Evolutionary conservation across 2,329 filamentous ascomycete species (phyloP).

Genomic region (Herpotrichia juniperi): DNA sequence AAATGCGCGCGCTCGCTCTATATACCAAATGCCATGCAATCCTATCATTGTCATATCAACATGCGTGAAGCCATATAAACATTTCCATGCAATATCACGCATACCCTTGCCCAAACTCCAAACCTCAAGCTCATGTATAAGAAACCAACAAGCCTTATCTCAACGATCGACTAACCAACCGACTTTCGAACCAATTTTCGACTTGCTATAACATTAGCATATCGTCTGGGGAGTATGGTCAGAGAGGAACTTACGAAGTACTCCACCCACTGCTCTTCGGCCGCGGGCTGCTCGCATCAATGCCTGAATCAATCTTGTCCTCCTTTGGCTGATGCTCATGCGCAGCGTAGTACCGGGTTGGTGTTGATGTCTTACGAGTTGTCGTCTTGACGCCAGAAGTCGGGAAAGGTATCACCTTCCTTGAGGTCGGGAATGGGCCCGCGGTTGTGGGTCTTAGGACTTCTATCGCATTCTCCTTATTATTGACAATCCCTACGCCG

Average conservation of each 20-base stretch:
- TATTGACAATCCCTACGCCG: neutral
- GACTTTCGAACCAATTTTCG: constrained; percentile 17
- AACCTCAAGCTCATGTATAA: neutral
- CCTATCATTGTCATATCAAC: too few species aligned
- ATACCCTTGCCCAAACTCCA: neutral
- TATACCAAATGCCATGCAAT: too few species aligned
- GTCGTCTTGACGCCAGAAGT: too few species aligned
- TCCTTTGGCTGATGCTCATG: constrained; percentile 2
- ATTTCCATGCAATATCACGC: neutral
- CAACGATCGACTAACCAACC: neutral
- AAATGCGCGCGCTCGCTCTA: too few species aligned
- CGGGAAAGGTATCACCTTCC: too few species aligned
- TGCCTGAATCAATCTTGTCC: constrained; percentile 6
- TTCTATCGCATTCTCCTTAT: constrained; percentile 1
- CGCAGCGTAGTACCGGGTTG: constrained; percentile 22
- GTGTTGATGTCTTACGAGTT: neutral
- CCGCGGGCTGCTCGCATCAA: neutral
- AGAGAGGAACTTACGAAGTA: constrained; percentile 23
- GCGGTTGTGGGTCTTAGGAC: neutral
- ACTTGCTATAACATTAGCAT: constrained; percentile 11
- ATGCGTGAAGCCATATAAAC: neutral
- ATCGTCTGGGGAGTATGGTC: neutral
- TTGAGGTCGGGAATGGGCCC: neutral
- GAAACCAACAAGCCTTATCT: neutral
- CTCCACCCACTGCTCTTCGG: constrained; percentile 27